A percentile compares a stretch with the other conserved stretches of the same genome.
phyloP scores from a whole-genome alignment of 768 basidiomycete genomes.

The Mycena crocata region DNA sequence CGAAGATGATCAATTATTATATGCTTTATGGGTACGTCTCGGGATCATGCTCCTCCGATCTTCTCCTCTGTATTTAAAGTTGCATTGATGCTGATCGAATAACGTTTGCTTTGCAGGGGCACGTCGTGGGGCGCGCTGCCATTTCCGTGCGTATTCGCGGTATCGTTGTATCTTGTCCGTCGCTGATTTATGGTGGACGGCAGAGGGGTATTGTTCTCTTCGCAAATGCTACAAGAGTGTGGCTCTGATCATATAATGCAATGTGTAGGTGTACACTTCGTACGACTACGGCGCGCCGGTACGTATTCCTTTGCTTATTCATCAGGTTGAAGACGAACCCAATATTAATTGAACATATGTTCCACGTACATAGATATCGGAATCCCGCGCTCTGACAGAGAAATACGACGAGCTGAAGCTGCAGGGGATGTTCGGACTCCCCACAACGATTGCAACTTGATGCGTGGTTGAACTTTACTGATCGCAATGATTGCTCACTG shows the following conservation, averaged over 20 bases:
- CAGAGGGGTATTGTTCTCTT: conserved; percentile 16
- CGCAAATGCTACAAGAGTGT: too few species aligned
- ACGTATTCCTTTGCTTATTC: conserved; percentile 25
- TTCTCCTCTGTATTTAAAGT: too few species aligned
- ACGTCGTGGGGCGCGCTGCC: conserved; percentile 89
- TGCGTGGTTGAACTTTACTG: too few species aligned
- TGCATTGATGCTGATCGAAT: too few species aligned
- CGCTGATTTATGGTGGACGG: neutral
- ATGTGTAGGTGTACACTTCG: conserved; percentile 49
- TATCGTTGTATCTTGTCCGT: neutral
- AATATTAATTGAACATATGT: too few species aligned
- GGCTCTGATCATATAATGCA: too few species aligned
- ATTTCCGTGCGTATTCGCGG: conserved; percentile 66
- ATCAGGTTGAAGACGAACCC: too few species aligned
- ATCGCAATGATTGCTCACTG: too few species aligned
- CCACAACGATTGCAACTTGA: too few species aligned
- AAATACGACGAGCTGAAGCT: conserved; percentile 86
- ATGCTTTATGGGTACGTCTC: conserved; percentile 85
- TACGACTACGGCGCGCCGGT: conserved; percentile 86
- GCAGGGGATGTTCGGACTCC: conserved; percentile 81
- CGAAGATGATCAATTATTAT: conserved; percentile 85
- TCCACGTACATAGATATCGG: too few species aligned
- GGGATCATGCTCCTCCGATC: too few species aligned
- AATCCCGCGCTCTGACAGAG: conserved; percentile 72
- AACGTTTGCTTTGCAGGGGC: too few species aligned